Conservation (phyloP, 306 rosid genomes). For the Clitoria ternatea region DNA sequence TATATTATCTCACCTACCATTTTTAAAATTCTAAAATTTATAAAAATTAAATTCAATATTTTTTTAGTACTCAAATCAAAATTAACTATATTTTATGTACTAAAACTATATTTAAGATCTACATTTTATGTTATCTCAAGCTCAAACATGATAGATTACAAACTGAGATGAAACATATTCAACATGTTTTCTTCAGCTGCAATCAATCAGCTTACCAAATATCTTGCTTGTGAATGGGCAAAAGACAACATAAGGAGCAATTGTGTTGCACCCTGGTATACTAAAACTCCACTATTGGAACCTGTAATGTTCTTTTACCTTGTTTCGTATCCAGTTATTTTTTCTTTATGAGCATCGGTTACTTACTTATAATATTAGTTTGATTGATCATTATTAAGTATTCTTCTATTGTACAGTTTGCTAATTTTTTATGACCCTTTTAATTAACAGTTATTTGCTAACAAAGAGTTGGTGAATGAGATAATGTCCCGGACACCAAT, state of each 20-base stretch:
- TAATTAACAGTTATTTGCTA: slow-evolving; percentile 45
- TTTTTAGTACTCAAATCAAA: too few relatives aligned
- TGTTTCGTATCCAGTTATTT: slow-evolving; percentile 11
- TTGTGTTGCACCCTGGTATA: slow-evolving; percentile 83
- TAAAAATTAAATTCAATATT: too few relatives aligned
- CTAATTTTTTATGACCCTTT: slow-evolving; percentile 7
- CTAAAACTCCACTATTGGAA: slow-evolving; percentile 61
- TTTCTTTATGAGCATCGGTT: not conserved
- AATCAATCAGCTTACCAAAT: slow-evolving; percentile 73
- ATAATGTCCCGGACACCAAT: slow-evolving; percentile 50
- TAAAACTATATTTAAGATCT: too few relatives aligned
- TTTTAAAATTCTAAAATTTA: too few relatives aligned
- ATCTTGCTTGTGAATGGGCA: slow-evolving; percentile 96
- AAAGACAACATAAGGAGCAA: slow-evolving; percentile 84
- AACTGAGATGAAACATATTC: not conserved
- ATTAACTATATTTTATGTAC: too few relatives aligned
- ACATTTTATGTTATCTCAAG: slow-evolving; percentile 18
- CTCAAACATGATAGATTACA: not conserved
- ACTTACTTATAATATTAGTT: too few relatives aligned
- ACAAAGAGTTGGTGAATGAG: slow-evolving; percentile 40
- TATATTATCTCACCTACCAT: too few relatives aligned
- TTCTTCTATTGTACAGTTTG: slow-evolving; percentile 1
- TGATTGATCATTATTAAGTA: not conserved
- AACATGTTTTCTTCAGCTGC: slow-evolving; percentile 58
- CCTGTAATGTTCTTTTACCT: slow-evolving; percentile 45